Evolutionary conservation across 345 rosid species (phyloP).

Genomic region (Hypericum androsaemum): DNA sequence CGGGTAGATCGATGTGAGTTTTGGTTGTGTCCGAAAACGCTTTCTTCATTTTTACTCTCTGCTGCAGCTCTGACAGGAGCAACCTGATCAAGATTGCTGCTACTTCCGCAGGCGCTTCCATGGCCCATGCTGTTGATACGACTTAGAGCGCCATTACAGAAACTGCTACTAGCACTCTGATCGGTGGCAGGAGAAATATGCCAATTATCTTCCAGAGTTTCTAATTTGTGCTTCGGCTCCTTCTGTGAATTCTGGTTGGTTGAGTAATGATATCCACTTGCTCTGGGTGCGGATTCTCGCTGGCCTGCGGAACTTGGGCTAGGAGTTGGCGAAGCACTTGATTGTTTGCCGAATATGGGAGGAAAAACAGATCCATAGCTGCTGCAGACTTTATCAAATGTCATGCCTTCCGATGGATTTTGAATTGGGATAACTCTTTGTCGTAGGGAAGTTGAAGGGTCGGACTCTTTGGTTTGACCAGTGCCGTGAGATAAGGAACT

Average conservation of each 20-base stretch:
- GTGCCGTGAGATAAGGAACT: too few species aligned
- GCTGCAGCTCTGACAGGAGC: constrained; percentile 22
- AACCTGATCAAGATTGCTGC: constrained; percentile 39
- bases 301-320: not conserved
- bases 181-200: constrained; percentile 42
- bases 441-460: not conserved
- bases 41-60: constrained; percentile 50
- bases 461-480: constrained; percentile 1
- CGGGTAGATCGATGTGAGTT: constrained; percentile 39
- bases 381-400: not conserved
- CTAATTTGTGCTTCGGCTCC: constrained; percentile 17
- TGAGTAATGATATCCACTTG: not conserved
- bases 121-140: constrained; percentile 34
- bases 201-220: constrained; percentile 43
- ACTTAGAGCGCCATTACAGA: constrained; percentile 39
- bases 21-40: constrained; percentile 22
- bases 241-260: constrained; percentile 22
- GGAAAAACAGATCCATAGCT: not conserved
- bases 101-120: constrained; percentile 43
- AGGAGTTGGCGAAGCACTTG: not conserved
- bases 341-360: not conserved
- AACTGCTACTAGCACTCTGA: constrained; percentile 55
- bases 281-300: not conserved
- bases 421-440: not conserved
- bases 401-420: not conserved